Evolutionary conservation across 768 basidiomycete genomes (phyloP).

Genomic region (Termitomyces sp.): DNA sequence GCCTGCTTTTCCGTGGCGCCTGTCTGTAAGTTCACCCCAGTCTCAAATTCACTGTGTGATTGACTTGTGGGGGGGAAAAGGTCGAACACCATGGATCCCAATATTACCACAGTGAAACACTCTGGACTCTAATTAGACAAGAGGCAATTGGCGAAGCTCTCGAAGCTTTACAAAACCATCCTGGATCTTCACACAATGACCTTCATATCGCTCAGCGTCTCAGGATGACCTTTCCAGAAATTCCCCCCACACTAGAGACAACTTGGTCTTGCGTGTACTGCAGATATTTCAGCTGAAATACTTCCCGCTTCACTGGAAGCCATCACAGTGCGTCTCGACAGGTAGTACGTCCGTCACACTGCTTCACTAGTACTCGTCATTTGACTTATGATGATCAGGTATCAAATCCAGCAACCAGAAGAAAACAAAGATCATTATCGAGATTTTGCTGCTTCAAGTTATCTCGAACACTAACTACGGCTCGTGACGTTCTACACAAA

Average conservation of each 20-base stretch:
- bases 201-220: not conserved
- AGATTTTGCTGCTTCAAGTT: slow-evolving; percentile 20
- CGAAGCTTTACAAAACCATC: not conserved
- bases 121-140: slow-evolving; percentile 3
- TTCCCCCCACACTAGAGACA: not conserved
- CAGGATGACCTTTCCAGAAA: not conserved
- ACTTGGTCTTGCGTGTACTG: slow-evolving; percentile 37
- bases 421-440: slow-evolving; percentile 27
- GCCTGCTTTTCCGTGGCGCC: slow-evolving; percentile 18
- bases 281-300: slow-evolving; percentile 32
- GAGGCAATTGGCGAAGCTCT: slow-evolving; percentile 5
- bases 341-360: slow-evolving; percentile 15
- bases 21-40: slow-evolving; percentile 13
- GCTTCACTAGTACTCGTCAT: not conserved
- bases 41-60: not conserved
- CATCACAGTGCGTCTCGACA: slow-evolving; percentile 30
- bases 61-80: not conserved
- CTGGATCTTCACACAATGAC: not conserved
- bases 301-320: slow-evolving; percentile 23
- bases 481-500: not conserved
- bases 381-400: slow-evolving; percentile 14
- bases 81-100: slow-evolving; percentile 6
- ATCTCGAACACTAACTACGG: not conserved
- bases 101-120: not conserved
- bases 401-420: slow-evolving; percentile 17